Evolutionary conservation across 495 filamentous ascomycete genomes (phyloP).

Genomic region (Entonaema liquescens): DNA sequence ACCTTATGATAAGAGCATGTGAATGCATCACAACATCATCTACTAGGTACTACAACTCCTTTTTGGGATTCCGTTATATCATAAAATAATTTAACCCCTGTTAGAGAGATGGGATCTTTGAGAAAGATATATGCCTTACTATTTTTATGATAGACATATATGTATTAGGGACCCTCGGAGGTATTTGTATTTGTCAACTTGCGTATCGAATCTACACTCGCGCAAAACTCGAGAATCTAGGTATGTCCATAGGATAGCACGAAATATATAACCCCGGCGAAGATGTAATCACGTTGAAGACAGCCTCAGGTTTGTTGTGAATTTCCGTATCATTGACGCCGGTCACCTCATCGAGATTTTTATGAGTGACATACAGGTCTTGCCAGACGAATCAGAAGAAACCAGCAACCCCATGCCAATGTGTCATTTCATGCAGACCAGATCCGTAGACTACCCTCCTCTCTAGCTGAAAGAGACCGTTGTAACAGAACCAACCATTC

Average conservation of each 20-base stretch:
- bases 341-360: conserved; percentile 48
- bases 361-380: conserved; percentile 61
- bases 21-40: no score
- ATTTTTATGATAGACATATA: not conserved
- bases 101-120: not conserved
- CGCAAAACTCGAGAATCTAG: not conserved
- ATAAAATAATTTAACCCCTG: no score
- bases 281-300: not conserved
- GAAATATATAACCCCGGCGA: not conserved
- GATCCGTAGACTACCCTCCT: conserved; percentile 44
- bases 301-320: conserved; percentile 15
- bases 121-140: not conserved
- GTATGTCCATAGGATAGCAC: not conserved
- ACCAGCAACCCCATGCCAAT: conserved; percentile 58
- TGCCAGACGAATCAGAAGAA: conserved; percentile 60
- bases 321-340: conserved; percentile 56
- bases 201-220: conserved; percentile 1
- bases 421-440: conserved; percentile 57
- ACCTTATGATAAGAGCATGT: no score
- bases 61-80: no score
- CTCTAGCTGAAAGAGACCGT: conserved; percentile 44
- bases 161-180: conserved; percentile 2
- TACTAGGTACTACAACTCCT: no score
- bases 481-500: conserved; percentile 34
- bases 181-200: not conserved